Conservation (phyloP, 768 basidiomycete genomes). For the Trametes punicea region DNA sequence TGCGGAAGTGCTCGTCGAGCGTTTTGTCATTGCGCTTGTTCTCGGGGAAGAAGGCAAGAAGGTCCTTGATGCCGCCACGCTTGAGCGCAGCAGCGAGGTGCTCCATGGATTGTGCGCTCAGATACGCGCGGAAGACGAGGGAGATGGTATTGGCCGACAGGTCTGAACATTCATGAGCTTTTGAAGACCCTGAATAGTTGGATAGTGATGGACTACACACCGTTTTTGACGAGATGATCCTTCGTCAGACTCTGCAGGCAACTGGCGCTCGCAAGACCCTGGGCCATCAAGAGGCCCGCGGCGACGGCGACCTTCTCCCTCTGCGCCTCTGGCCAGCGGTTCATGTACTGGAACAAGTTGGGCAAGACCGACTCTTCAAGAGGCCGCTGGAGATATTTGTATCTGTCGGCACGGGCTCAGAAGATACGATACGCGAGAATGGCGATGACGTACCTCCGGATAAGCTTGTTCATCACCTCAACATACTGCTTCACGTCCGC, state of each 20-base stretch:
- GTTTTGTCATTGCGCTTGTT: slow-evolving; percentile 72
- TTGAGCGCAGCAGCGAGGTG: slow-evolving; percentile 81
- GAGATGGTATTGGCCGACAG: slow-evolving; percentile 75
- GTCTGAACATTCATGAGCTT: slow-evolving; percentile 43
- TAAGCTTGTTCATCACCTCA: slow-evolving; percentile 93
- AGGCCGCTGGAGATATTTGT: slow-evolving; percentile 98
- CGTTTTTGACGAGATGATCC: slow-evolving; percentile 95
- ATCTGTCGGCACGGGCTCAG: slow-evolving; percentile 46
- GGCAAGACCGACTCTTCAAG: slow-evolving; percentile 85
- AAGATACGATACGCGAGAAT: background rate
- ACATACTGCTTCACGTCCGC: slow-evolving; percentile 91
- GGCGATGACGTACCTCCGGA: slow-evolving; percentile 64
- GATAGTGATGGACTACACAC: slow-evolving; percentile 37
- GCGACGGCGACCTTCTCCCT: slow-evolving; percentile 83
- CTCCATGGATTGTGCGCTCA: slow-evolving; percentile 83
- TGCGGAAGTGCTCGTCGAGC: slow-evolving; percentile 86
- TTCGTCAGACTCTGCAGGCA: slow-evolving; percentile 83
- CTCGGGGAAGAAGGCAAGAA: slow-evolving; percentile 82
- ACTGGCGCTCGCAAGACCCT: slow-evolving; percentile 74
- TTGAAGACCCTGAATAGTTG: slow-evolving; percentile 3
- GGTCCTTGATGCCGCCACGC: slow-evolving; percentile 81
- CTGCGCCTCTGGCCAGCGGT: slow-evolving; percentile 75
- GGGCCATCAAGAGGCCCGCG: slow-evolving; percentile 77
- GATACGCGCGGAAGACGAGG: slow-evolving; percentile 76
- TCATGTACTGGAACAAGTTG: slow-evolving; percentile 81